Base-by-base conservation (phyloP, 305 asterid genomes). In the Fraxinus angustifolia region DNA sequence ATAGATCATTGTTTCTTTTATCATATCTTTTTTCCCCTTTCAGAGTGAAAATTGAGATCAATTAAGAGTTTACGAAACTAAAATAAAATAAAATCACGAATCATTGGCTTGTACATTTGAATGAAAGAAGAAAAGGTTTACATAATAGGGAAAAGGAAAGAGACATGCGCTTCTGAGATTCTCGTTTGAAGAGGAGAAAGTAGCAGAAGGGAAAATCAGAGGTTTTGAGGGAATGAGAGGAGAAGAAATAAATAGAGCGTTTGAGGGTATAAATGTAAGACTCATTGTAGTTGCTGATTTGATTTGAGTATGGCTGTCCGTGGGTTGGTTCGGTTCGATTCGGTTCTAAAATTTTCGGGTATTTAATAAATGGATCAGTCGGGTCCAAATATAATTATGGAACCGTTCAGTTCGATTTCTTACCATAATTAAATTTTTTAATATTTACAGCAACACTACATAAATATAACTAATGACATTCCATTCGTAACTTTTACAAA, bases 211-310 rank as follows among this genome's bases (percentile, higher is more conserved):
- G 79, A 75, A 42, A 73, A 45, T 71, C 30, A 16, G 3, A 19
- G 28, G 28, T 21, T 58, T 58, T 23, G 8, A 3, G 30, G 70
- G 23, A 11, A 73, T 23, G 80, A 14, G 78, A 80, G 84, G 3
- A 80, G 16, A 3, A 72, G 78, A 72, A 72, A 73, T 60, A n/a
- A 33, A 33, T 68, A 1, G 80, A 30, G 33, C 40, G 8, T 65
- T 79, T 17, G 65, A 83, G 78, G 82, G 81, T 75, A 82, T 12
- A 11, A 77, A 23, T 5, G 89, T 53, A 81, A 84, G 79, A 78
- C 81, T 84, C 89, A 84, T 84, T 62, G 83, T 30, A 71, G 26
- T 78, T 80, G 83, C 48, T 72, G 72, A 76, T 75, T 75, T 58
- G 28, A 58, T 58, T 58, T 58, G 68, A 58, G 35, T 0, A 33